Base-by-base conservation (phyloP, 192 early-diverging fungal genomes). In the Funneliformis mosseae region DNA sequence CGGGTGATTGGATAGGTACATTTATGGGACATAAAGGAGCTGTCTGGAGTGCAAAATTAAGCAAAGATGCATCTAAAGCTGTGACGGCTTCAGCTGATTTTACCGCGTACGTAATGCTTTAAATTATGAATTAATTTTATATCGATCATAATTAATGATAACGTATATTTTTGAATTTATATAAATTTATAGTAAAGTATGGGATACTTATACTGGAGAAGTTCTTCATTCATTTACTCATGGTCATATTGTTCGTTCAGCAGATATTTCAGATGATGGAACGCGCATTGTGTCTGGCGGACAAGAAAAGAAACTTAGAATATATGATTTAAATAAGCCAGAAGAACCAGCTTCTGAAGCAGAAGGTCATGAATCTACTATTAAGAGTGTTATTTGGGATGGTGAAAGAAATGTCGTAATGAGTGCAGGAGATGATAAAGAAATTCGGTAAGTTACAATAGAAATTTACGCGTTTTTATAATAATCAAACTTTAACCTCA, bases 61-160 rank as follows among this genome's bases (percentile, higher is more conserved):
- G 89, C 21, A 86, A 88, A 33, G 92, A 95, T 82, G 91, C 95
- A 12, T 84, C 89, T n/a, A 88, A 89, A 59, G 95, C 95, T 43
- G 95, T 96, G 5, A 97, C 96, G 8, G 96, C 93, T n/a, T 96
- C 95, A 1, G 96, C 95, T 28, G 96, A 97, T 86, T 97, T 96
- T 85, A 94, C 94, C 50, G 94, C 92, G 84, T 91, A 90, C 81
- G 92, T 88, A 25, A 39, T 70, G 21, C 4, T 28, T 27, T 66
- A 33, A 64, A 28, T 18, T 28, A 64, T 28, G 23, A 66, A n/a
- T 33, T n/a, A 27, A 27, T 8, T 27, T 27, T 21, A 27, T 11
- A 33, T 21, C 11, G 8, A 64, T 28, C 50, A 42, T 61, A 63
- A 3, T 68, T 75, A 61, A 33, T 66, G 12, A 33, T 33, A 33